These are phyloP conservation scores for Calycina herbarum DNA, from an alignment of 2,329 filamentous ascomycete species.

Conservation along the genomic window DNA sequence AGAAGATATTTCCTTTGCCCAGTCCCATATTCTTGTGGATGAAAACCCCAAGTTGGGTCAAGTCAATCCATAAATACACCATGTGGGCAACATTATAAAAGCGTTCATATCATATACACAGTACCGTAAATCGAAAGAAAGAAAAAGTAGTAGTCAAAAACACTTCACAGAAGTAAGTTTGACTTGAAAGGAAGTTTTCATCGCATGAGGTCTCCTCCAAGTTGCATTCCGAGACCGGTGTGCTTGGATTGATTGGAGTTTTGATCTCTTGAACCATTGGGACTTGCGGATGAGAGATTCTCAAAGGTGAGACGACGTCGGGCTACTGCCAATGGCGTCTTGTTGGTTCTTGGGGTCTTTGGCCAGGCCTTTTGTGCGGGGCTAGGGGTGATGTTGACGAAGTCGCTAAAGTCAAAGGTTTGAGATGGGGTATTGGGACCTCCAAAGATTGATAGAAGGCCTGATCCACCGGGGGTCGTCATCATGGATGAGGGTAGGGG, in stretches of 20 bases:
- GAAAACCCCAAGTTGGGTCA: background rate
- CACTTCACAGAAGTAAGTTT: background rate
- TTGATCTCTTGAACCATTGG: conserved; percentile 21
- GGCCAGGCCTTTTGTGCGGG: conserved; percentile 84
- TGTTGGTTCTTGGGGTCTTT: conserved; percentile 34
- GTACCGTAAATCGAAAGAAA: background rate
- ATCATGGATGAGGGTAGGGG: conserved; percentile 82
- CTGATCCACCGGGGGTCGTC: conserved; percentile 75
- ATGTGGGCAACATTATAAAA: background rate
- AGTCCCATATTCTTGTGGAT: background rate
- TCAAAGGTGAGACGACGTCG: conserved; percentile 36
- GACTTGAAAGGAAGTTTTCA: conserved; percentile 30
- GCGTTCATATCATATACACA: background rate
- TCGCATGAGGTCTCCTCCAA: conserved; percentile 63
- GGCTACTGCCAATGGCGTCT: conserved; percentile 33
- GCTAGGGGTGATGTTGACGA: conserved; percentile 95
- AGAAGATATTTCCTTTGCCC: background rate
- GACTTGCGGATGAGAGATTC: conserved; percentile 27
- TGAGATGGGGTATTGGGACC: conserved; percentile 76
- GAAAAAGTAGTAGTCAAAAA: background rate
- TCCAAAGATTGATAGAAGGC: conserved; percentile 65
- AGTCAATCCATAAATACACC: conserved; percentile 1
- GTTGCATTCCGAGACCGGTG: conserved; percentile 60
- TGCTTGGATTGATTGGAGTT: conserved; percentile 40
- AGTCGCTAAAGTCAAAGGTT: conserved; percentile 90